Evolutionary conservation across 1,284 basidiomycete species (phyloP), one percentile per base, ranked within the genome.

Genomic region (Malassezia sp.): DNA sequence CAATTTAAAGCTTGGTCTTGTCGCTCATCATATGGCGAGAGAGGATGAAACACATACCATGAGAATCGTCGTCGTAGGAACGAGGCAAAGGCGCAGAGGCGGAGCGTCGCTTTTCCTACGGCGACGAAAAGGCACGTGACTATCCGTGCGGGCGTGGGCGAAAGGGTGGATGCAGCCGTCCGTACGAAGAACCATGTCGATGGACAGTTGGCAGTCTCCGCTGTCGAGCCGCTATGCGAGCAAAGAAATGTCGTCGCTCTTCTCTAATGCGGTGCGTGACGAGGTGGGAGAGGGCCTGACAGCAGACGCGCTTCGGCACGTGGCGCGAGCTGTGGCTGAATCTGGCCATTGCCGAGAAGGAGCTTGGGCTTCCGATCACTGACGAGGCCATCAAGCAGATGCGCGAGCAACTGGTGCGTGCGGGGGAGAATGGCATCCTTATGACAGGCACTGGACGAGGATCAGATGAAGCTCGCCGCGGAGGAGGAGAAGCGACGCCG

Each of bases 271-370:
- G 42, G 89, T 90, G 61, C 46, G 72, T 48, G n/a, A n/a, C n/a
- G n/a, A n/a, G n/a, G n/a, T n/a, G n/a, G n/a, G n/a, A n/a, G n/a
- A n/a, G n/a, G n/a, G n/a, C n/a, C n/a, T n/a, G n/a, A n/a, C n/a
- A n/a, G 18, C 44, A 93, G 89, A 91, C 85, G 57, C 84, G 93
- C 20, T 97, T 93, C 73, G 80, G 80, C 52, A 96, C 90, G n/a
- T 97, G 91, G 91, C 78, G 91, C 59, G 78, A 84, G 69, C 78
- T 97, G 20, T 97, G 91, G 91, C 79, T 97, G 57, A 91, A 84
- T 72, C 83, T 97, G 36, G 93, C 91, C 46, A 83, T 85, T 46
- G 91, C 90, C 9, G 89, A 97, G 73, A 89, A 93, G 75, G 82
- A 96, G 73, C 80, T 97, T 31, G 93, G 91, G 1, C 76, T 97